Evolutionary conservation across 495 filamentous ascomycete species (phyloP).

Genomic region (Neurospora sp.): DNA sequence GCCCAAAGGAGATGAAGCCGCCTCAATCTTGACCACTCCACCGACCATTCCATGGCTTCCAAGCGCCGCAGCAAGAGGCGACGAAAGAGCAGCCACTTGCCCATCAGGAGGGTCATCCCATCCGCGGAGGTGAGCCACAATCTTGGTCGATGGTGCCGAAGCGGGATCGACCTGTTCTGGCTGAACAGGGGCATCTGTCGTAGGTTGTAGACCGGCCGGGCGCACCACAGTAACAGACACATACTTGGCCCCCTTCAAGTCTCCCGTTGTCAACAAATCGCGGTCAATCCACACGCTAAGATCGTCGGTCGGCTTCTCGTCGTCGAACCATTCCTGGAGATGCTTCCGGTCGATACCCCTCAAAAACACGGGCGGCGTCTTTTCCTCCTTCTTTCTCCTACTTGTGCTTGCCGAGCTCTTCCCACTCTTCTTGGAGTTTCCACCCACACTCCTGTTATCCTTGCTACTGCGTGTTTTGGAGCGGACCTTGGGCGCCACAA

Average conservation of each 20-base stretch:
- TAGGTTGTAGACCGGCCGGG: slow-evolving; percentile 65
- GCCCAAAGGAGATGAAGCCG: slow-evolving; percentile 31
- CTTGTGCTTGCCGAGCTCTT: slow-evolving; percentile 63
- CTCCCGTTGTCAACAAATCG: slow-evolving; percentile 55
- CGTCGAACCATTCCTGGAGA: slow-evolving; percentile 65
- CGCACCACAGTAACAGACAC: slow-evolving; percentile 69
- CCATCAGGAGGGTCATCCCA: slow-evolving; percentile 87
- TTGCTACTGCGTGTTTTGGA: slow-evolving; percentile 39
- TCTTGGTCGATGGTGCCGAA: slow-evolving; percentile 51
- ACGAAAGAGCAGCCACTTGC: slow-evolving; percentile 67
- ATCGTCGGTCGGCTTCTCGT: slow-evolving; percentile 43
- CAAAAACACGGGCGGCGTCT: slow-evolving; percentile 58
- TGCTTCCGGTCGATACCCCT: slow-evolving; percentile 61
- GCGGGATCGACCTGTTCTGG: slow-evolving; percentile 49
- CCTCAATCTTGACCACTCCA: slow-evolving; percentile 76
- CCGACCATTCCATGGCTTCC: slow-evolving; percentile 65
- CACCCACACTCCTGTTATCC: slow-evolving; percentile 59
- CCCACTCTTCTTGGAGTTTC: slow-evolving; percentile 58
- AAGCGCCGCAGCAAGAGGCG: slow-evolving; percentile 60
- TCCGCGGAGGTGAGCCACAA: slow-evolving; percentile 61
- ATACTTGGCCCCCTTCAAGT: slow-evolving; percentile 62
- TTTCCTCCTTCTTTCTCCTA: slow-evolving; percentile 50
- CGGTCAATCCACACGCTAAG: slow-evolving; percentile 77
- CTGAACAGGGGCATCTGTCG: slow-evolving; percentile 64
- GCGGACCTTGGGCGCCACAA: slow-evolving; percentile 80